phyloP scores from a whole-genome alignment of 2,329 filamentous ascomycete genomes.

The Chrysosphaeria jannelii region DNA sequence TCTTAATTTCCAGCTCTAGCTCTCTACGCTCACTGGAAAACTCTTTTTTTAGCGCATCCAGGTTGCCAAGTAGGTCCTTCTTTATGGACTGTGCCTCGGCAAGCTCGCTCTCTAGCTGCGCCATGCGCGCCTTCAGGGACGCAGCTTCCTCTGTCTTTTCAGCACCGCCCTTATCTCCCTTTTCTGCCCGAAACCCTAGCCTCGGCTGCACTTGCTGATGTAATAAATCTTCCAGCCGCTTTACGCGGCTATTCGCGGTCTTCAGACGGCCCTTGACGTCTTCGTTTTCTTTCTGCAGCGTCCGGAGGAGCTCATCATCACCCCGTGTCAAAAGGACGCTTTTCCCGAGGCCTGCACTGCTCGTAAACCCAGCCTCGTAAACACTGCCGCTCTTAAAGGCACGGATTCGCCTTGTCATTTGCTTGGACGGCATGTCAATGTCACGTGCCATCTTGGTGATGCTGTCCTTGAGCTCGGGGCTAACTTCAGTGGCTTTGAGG shows the following conservation, averaged over 20 bases:
- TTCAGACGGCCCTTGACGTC: conserved; percentile 44
- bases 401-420: conserved; percentile 62
- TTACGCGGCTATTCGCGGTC: conserved; percentile 67
- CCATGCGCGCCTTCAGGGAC: conserved; percentile 14
- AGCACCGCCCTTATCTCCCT: conserved; percentile 12
- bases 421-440: conserved; percentile 52
- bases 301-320: conserved; percentile 54
- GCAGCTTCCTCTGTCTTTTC: background rate
- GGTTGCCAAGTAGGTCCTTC: conserved; percentile 75
- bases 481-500: conserved; percentile 32
- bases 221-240: conserved; percentile 70
- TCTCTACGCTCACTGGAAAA: conserved; percentile 63
- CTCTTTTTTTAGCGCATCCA: conserved; percentile 72
- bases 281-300: conserved; percentile 54
- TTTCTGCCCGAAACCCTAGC: conserved; percentile 12
- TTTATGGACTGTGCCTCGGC: conserved; percentile 73
- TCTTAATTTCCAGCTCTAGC: conserved; percentile 51
- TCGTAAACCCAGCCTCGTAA: too few species aligned
- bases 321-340: conserved; percentile 62
- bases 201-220: conserved; percentile 42
- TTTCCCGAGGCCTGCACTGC: conserved; percentile 40
- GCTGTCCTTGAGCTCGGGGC: conserved; percentile 36
- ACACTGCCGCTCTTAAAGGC: conserved; percentile 93
- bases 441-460: conserved; percentile 50
- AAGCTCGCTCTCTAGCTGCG: conserved; percentile 51